A percentile compares a stretch with the other conserved stretches of the same genome.
Conservation (phyloP, 768 basidiomycete species). For the Serendipita vermifera region DNA sequence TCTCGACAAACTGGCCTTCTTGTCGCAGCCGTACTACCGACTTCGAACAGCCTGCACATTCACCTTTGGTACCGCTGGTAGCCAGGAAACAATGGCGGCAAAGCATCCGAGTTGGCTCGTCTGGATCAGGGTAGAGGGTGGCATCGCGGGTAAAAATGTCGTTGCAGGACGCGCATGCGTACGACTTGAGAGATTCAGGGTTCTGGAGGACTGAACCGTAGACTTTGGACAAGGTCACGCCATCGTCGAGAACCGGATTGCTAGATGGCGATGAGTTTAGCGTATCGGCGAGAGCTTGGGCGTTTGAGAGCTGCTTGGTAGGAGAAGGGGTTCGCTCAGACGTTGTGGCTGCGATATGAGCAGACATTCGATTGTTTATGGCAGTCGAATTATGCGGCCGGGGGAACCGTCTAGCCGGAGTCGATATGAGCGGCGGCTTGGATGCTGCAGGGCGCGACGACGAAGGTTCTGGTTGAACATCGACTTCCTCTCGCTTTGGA, state of each 20-base stretch:
- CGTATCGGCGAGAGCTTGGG: constrained; percentile 19
- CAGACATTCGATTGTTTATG: constrained; percentile 29
- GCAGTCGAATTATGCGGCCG: constrained; percentile 25
- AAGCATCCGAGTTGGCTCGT: constrained; percentile 39
- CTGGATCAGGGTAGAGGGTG: constrained; percentile 65
- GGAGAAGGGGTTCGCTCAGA: constrained; percentile 47
- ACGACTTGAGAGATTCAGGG: constrained; percentile 54
- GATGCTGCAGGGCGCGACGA: constrained; percentile 16
- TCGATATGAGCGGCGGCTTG: not conserved
- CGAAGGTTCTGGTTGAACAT: constrained; percentile 8
- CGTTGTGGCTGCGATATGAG: constrained; percentile 44
- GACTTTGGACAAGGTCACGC: constrained; percentile 59
- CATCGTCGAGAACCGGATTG: constrained; percentile 45
- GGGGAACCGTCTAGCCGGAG: constrained; percentile 23
- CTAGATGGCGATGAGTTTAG: constrained; percentile 38
- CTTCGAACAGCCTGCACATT: constrained; percentile 51
- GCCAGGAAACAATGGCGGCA: constrained; percentile 59
- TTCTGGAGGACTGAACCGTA: constrained; percentile 77
- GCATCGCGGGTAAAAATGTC: constrained; percentile 62
- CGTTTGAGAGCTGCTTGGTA: constrained; percentile 28
- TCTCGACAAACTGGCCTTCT: constrained; percentile 68
- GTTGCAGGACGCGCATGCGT: constrained; percentile 54
- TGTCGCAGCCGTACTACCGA: constrained; percentile 62
- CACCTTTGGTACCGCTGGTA: constrained; percentile 58
- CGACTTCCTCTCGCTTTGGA: not conserved